These are phyloP conservation scores for Boletales sp. DNA, from an alignment of 768 basidiomycete genomes.

Conservation along the genomic window DNA sequence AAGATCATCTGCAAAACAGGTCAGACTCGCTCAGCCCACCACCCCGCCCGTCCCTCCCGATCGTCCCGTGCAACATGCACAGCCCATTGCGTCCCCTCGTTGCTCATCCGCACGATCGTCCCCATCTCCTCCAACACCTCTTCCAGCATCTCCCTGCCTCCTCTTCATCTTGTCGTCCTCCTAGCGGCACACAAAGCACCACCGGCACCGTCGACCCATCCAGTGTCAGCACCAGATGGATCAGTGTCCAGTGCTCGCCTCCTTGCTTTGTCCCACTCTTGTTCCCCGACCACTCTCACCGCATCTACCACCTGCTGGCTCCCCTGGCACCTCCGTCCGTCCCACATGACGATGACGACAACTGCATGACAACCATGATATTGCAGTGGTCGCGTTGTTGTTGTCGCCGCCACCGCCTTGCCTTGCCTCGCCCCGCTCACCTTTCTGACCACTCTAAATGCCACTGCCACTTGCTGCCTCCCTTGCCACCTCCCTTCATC, in stretches of 20 bases:
- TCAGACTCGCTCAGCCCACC: conserved; percentile 76
- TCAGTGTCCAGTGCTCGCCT: conserved; percentile 75
- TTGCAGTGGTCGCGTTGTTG: no score
- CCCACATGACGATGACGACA: no score
- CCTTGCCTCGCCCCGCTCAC: no score
- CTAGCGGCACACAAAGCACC: conserved; percentile 86
- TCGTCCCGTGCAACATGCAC: conserved; percentile 67
- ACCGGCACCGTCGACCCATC: conserved; percentile 70
- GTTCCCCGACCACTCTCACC: no score
- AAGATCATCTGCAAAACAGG: conserved; percentile 53
- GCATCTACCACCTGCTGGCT: no score
- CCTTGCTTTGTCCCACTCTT: no score
- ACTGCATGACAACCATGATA: no score
- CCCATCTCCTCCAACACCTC: conserved; percentile 69
- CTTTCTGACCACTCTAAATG: no score
- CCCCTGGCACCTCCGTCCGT: no score
- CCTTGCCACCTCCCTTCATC: no score
- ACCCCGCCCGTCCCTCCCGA: conserved; percentile 58
- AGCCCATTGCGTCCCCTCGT: conserved; percentile 72
- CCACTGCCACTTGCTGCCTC: no score
- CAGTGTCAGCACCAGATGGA: conserved; percentile 79
- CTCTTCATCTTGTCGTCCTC: conserved; percentile 72
- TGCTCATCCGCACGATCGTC: conserved; percentile 77
- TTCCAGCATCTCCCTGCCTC: conserved; percentile 67
- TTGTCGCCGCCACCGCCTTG: no score